A percentile compares a stretch with the other conserved stretches of the same genome.
Conservation (phyloP, 164 flowering plant genomes). For the Aristolochia contorta region DNA sequence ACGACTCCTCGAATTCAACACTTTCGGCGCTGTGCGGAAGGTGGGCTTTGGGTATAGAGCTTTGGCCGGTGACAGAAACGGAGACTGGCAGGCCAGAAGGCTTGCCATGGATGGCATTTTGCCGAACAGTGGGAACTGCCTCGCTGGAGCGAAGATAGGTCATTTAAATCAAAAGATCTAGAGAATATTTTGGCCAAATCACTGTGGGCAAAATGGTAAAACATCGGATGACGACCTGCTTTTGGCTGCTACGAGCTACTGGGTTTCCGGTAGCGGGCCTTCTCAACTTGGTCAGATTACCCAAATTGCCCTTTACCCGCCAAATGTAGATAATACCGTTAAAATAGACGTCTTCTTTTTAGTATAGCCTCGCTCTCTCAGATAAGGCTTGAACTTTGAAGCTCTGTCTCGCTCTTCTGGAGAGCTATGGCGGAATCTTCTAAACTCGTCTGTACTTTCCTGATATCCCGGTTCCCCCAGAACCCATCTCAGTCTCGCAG, state of each 20-base stretch:
- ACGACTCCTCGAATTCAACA: conserved; percentile 5
- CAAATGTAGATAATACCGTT: background rate
- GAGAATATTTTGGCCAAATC: too few species aligned
- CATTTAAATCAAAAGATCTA: background rate
- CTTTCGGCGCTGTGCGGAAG: conserved; percentile 7
- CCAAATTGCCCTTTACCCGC: background rate
- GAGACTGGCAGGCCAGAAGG: conserved; percentile 45
- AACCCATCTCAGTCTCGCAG: background rate
- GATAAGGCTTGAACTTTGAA: background rate
- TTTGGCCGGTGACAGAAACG: conserved; percentile 6
- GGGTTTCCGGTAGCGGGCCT: too few species aligned
- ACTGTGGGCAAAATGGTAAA: too few species aligned
- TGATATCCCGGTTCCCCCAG: background rate
- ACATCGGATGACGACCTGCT: too few species aligned
- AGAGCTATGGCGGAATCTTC: conserved; percentile 4
- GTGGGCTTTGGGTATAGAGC: background rate
- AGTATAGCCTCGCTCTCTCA: background rate
- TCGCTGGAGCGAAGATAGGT: background rate
- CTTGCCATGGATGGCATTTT: conserved; percentile 10
- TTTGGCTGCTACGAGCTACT: too few species aligned
- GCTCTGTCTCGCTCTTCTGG: background rate
- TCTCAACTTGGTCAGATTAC: too few species aligned
- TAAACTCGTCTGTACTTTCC: background rate
- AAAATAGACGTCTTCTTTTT: background rate
- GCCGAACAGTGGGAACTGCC: background rate